Evolutionary conservation across 2,329 filamentous ascomycete species (phyloP), one percentile per base, ranked within the genome.

Genomic region (Colletotrichum brevisporum): DNA sequence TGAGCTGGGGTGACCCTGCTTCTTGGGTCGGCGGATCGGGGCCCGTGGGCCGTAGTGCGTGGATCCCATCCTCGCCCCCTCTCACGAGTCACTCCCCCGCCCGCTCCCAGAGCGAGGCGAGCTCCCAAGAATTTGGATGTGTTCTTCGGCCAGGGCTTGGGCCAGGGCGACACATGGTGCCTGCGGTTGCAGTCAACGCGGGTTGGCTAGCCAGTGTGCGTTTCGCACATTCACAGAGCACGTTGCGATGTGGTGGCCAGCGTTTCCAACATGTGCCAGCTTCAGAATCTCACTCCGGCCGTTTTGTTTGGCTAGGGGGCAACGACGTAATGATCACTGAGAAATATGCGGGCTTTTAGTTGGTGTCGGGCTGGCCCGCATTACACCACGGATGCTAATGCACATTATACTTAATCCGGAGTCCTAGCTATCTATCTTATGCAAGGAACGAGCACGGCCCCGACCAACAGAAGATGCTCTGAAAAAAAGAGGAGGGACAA

Each of bases 1-100:
- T 39, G 62, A 56, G 55, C 70, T 41, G 45, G 70, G 70, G 67
- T 51, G 53, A 60, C 70, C 70, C 63, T 67, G 58, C 52, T 43
- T 13, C 13, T 43, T 59, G 63, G 70, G 55, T 53, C 59, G 21
- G 56, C 61, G 66, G 62, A 69, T 69, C 66, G 55, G 31, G 36
- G 51, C 27, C 66, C 66, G 62, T 53, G 62, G 12, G 45, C 66
- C 51, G 36, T 47, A n/a, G 45, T 9, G 4, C 16, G 36, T 55
- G 41, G 50, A 41, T 51, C 59, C 59, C 39, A n/a, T 54, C 18
- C 31, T 26, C 18, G 24, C 15, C 51, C 27, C 16, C 43, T 18
- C 21, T 24, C 21, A 24, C 21, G 21, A 24, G 21, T 24, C 58
- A 43, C 57, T 39, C 21, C 64, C 57, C 58, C 47, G 50, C 41